These are phyloP conservation scores for Kurtzmaniella quercitrusa DNA, from an alignment of 1,139 yeast genomes.

Conservation along the genomic window DNA sequence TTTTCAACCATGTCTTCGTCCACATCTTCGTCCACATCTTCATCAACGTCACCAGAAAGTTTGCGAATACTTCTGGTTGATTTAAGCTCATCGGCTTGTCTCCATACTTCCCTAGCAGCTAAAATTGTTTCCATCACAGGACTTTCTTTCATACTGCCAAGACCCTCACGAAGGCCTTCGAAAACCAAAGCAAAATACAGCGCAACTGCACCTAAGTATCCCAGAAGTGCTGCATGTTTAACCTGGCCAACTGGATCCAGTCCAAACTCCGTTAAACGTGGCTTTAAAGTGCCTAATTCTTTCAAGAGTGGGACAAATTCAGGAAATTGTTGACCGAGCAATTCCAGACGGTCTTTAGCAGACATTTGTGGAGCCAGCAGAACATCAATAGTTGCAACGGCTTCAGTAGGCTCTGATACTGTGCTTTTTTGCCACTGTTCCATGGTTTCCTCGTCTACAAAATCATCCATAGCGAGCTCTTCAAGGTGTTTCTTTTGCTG, in stretches of 20 bases:
- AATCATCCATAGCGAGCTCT: conserved; percentile 79
- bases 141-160: conserved; percentile 71
- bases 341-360: conserved; percentile 39
- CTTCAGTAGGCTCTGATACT: conserved; percentile 26
- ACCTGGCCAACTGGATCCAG: conserved; percentile 36
- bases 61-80: conserved; percentile 14
- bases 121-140: conserved; percentile 85
- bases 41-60: conserved; percentile 10
- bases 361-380: conserved; percentile 10
- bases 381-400: conserved; percentile 9
- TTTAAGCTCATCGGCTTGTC: conserved; percentile 60
- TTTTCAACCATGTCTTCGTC: conserved; percentile 20
- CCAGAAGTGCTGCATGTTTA: conserved; percentile 65
- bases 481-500: conserved; percentile 82
- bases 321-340: conserved; percentile 65
- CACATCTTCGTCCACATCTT: conserved; percentile 12
- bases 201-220: conserved; percentile 71
- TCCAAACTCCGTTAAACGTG: conserved; percentile 32
- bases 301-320: conserved; percentile 76
- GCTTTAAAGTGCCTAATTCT: conserved; percentile 53
- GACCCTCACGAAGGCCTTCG: conserved; percentile 50
- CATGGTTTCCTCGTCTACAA: conserved; percentile 74
- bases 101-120: conserved; percentile 84
- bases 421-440: conserved; percentile 61
- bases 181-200: conserved; percentile 73